Evolutionary conservation across 1,284 basidiomycete species (phyloP).

Genomic region (Cryptococcus hybrid): DNA sequence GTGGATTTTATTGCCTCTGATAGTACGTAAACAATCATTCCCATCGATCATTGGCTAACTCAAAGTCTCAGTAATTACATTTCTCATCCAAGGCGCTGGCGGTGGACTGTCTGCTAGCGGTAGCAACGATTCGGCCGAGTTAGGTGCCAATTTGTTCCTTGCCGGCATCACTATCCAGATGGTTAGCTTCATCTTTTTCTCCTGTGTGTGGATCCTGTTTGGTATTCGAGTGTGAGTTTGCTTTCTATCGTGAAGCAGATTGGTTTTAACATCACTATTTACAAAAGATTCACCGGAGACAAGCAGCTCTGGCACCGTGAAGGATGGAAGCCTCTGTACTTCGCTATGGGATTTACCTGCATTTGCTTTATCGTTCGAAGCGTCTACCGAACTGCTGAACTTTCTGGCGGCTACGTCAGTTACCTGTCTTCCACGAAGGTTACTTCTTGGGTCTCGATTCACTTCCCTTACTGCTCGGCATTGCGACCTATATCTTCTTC

Average conservation of each 20-base stretch:
- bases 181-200: constrained; percentile 62
- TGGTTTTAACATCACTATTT: not conserved
- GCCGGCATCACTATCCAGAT: constrained; percentile 63
- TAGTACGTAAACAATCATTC: constrained; percentile 47
- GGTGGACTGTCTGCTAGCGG: constrained; percentile 45
- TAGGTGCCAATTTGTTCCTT: constrained; percentile 60
- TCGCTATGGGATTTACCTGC: constrained; percentile 60
- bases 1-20: constrained; percentile 54
- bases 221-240: constrained; percentile 54
- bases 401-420: constrained; percentile 60
- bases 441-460: constrained; percentile 68
- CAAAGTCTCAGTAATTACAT: constrained; percentile 58
- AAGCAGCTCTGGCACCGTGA: constrained; percentile 8
- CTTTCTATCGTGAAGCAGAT: too few relatives aligned
- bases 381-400: constrained; percentile 63
- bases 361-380: constrained; percentile 66
- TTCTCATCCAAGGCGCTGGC: constrained; percentile 60
- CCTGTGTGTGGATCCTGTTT: constrained; percentile 59
- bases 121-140: constrained; percentile 20
- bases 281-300: not conserved
- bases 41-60: not conserved
- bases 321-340: constrained; percentile 62
- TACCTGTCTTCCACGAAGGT: constrained; percentile 61
- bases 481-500: constrained; percentile 44
- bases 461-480: constrained; percentile 57